Evolutionary conservation across 1,139 yeast genomes (phyloP).

Genomic region (Protomyces gravidus): DNA sequence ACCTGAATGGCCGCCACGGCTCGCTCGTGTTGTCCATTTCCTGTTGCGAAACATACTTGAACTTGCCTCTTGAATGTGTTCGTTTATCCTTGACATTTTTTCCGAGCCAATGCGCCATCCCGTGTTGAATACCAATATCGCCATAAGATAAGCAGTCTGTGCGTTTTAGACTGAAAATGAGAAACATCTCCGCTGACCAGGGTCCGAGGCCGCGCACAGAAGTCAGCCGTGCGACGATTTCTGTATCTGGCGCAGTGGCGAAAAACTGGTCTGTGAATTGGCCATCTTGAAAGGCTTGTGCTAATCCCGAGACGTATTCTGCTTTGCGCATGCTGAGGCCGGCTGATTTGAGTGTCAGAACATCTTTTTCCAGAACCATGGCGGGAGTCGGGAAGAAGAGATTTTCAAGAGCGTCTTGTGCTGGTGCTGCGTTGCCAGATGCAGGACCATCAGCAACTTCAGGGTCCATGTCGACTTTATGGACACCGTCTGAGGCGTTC

Average conservation of each 20-base stretch:
- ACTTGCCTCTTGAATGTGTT: constrained; percentile 12
- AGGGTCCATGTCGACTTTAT: constrained; percentile 15
- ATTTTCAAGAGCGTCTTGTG: constrained; percentile 4
- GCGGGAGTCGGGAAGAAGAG: constrained; percentile 52
- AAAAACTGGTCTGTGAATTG: constrained; percentile 37
- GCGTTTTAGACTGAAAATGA: constrained; percentile 59
- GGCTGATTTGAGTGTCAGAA: constrained; percentile 53
- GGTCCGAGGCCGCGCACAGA: constrained; percentile 75
- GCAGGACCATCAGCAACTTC: constrained; percentile 23
- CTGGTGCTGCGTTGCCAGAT: constrained; percentile 7
- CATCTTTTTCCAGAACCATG: constrained; percentile 44
- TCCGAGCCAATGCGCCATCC: constrained; percentile 17
- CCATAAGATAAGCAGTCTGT: constrained; percentile 69
- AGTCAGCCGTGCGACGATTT: constrained; percentile 54
- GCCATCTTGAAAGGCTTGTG: constrained; percentile 41
- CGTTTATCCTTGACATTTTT: constrained; percentile 17
- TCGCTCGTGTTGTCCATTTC: constrained; percentile 52
- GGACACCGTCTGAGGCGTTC: not conserved
- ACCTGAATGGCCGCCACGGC: constrained; percentile 56
- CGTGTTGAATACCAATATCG: constrained; percentile 69
- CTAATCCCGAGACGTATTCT: constrained; percentile 48
- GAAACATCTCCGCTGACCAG: constrained; percentile 89
- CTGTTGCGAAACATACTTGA: constrained; percentile 39
- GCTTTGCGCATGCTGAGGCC: constrained; percentile 72
- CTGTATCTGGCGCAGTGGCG: constrained; percentile 43